A percentile compares a stretch with the other conserved stretches of the same genome.
These are phyloP conservation scores for Sphagnum tenellum DNA, from an alignment of 225 moss, liverwort and hornwort species.

Conservation along the genomic window DNA sequence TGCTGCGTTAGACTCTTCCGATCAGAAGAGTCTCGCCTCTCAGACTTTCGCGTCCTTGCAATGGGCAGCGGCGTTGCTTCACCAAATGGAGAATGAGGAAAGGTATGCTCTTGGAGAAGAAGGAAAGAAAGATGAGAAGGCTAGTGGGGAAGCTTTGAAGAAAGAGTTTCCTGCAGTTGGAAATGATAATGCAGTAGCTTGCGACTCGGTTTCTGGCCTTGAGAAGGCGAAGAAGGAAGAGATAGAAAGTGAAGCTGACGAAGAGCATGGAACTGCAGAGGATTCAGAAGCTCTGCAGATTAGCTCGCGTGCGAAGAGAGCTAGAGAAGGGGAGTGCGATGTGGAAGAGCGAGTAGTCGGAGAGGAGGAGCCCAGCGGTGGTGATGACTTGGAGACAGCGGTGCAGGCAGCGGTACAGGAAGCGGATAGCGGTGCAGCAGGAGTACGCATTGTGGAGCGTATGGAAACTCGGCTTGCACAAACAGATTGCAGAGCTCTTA, in stretches of 20 bases:
- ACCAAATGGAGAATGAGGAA: slow-evolving; percentile 16
- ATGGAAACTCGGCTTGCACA: slow-evolving; percentile 56
- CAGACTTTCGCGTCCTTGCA: slow-evolving; percentile 12
- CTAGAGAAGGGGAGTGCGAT: slow-evolving; percentile 12
- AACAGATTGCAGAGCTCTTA: slow-evolving; percentile 48
- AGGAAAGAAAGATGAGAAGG: too few species aligned
- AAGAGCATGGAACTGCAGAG: slow-evolving; percentile 20
- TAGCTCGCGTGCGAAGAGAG: slow-evolving; percentile 15
- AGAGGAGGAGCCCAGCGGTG: slow-evolving; percentile 8
- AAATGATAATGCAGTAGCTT: background rate
- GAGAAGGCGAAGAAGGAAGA: slow-evolving; percentile 8
- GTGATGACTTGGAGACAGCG: slow-evolving; percentile 30
- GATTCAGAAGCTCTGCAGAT: slow-evolving; percentile 10
- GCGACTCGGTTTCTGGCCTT: background rate
- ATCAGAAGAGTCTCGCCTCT: slow-evolving; percentile 1
- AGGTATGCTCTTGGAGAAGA: background rate
- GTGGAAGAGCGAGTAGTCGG: slow-evolving; percentile 2
- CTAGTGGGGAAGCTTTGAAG: too few species aligned
- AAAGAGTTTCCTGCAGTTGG: background rate
- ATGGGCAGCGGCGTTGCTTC: slow-evolving; percentile 29
- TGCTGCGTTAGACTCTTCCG: too few species aligned
- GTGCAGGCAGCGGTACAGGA: slow-evolving; percentile 43
- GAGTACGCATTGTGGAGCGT: slow-evolving; percentile 61
- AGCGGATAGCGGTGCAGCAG: slow-evolving; percentile 68
- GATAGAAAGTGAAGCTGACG: slow-evolving; percentile 2